Percentiles rank a stretch among this genome's conserved stretches.
These are phyloP conservation scores for Strobilomyces dryophilus DNA, from an alignment of 768 basidiomycete genomes.

Conservation along the genomic window DNA sequence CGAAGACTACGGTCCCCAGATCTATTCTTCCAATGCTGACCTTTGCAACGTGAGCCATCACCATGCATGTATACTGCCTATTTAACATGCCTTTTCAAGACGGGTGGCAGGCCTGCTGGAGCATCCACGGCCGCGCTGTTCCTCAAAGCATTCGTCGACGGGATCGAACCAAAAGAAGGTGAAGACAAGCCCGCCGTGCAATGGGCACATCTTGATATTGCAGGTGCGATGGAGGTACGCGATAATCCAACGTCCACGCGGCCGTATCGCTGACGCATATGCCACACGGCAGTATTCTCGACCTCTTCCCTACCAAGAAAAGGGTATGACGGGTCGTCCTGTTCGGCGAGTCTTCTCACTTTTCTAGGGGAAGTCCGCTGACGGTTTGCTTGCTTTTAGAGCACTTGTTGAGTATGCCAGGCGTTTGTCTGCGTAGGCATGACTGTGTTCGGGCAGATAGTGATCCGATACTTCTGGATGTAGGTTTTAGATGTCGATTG, in stretches of 20 bases:
- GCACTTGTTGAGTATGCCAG: slow-evolving; percentile 33
- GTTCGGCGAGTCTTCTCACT: slow-evolving; percentile 51
- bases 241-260: slow-evolving; percentile 7
- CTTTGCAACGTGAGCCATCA: slow-evolving; percentile 52
- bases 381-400: slow-evolving; percentile 10
- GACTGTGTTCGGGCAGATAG: not conserved
- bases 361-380: not conserved
- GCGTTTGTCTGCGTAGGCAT: slow-evolving; percentile 21
- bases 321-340: slow-evolving; percentile 78
- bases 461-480: not conserved
- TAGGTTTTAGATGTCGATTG: not conserved
- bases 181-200: slow-evolving; percentile 49
- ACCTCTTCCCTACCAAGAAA: slow-evolving; percentile 58
- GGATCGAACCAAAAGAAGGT: slow-evolving; percentile 60
- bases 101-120: slow-evolving; percentile 69
- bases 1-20: slow-evolving; percentile 75
- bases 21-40: slow-evolving; percentile 75
- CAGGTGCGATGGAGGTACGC: slow-evolving; percentile 68
- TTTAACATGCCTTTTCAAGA: slow-evolving; percentile 36
- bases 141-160: slow-evolving; percentile 78
- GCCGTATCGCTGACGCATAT: not conserved
- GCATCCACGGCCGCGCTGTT: slow-evolving; percentile 82
- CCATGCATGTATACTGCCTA: not conserved
- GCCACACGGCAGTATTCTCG: slow-evolving; percentile 40
- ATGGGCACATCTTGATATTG: slow-evolving; percentile 90